Evolutionary conservation across 164 flowering plant genomes (phyloP).

Genomic region (Piper longum): DNA sequence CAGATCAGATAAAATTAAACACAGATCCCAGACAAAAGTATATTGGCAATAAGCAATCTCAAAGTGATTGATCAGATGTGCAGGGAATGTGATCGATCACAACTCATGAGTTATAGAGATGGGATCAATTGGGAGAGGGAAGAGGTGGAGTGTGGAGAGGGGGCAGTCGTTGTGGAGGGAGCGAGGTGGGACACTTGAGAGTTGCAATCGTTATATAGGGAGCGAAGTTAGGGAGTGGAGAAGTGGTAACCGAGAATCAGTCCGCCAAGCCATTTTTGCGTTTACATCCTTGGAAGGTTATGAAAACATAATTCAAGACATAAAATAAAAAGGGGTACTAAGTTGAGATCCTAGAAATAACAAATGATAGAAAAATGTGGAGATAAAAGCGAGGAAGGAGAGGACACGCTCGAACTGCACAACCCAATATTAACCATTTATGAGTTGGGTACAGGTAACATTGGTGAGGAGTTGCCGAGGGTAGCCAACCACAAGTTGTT

Average conservation of each 20-base stretch:
- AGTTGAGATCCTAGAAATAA: constrained; percentile 1
- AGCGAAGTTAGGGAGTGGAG: constrained; percentile 12
- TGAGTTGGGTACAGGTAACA: constrained; percentile 6
- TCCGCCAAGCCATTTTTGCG: constrained; percentile 19
- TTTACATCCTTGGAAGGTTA: constrained; percentile 21
- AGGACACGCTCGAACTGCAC: not conserved
- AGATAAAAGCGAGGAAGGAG: constrained; percentile 1
- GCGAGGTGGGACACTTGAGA: constrained; percentile 11
- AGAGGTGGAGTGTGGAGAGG: constrained; percentile 1
- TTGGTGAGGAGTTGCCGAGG: constrained; percentile 1
- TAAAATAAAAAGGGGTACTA: not conserved
- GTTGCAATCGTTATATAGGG: constrained; percentile 10
- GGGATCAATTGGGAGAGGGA: not conserved
- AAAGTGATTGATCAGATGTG: not conserved
- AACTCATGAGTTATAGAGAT: too few relatives aligned
- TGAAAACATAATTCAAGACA: not conserved
- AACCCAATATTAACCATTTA: constrained; percentile 3
- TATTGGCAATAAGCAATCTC: not conserved
- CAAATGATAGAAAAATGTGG: not conserved
- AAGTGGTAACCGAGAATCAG: constrained; percentile 23
- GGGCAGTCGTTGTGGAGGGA: not conserved
- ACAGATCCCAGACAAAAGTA: not conserved
- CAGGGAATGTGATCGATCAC: not conserved
- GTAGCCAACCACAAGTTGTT: constrained; percentile 5
- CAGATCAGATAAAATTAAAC: not conserved